Conservation (phyloP, 78 protist species). For the Dictyostelium purpureum region DNA sequence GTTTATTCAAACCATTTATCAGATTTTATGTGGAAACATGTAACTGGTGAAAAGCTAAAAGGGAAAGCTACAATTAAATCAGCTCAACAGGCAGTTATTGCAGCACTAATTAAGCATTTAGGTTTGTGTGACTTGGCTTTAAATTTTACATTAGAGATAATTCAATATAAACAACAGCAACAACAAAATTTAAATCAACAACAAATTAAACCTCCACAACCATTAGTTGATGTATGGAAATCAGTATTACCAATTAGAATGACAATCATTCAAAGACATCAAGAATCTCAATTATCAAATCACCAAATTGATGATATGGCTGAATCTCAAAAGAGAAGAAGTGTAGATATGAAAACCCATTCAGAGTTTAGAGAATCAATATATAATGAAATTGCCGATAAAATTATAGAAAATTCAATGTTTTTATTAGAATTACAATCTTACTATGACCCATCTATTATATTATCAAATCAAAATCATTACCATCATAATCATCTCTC, state of each 20-base stretch:
- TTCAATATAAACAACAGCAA: neutral
- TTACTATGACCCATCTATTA: neutral
- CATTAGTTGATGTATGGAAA: conserved; percentile 49
- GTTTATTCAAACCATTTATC: conserved; percentile 1
- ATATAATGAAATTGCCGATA: conserved; percentile 58
- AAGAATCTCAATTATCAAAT: conserved; percentile 25
- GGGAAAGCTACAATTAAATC: conserved; percentile 16
- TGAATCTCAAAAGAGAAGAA: conserved; percentile 23
- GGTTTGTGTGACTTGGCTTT: conserved; percentile 31
- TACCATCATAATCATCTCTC: neutral
- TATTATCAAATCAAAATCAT: neutral
- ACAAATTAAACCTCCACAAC: conserved; percentile 42
- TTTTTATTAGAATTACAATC: conserved; percentile 56
- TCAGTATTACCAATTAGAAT: conserved; percentile 30
- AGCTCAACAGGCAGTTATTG: conserved; percentile 69
- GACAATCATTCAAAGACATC: conserved; percentile 70
- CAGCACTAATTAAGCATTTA: conserved; percentile 34
- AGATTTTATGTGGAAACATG: conserved; percentile 73
- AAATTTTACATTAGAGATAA: conserved; percentile 34
- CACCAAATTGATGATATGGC: neutral
- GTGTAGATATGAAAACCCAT: conserved; percentile 10
- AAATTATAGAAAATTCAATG: conserved; percentile 43
- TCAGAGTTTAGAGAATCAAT: conserved; percentile 33
- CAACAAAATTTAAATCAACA: neutral
- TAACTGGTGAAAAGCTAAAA: conserved; percentile 34